Evolutionary conservation across 768 basidiomycete species (phyloP), one percentile per base, ranked within the genome.

Genomic region (Coprinellus micaceus): DNA sequence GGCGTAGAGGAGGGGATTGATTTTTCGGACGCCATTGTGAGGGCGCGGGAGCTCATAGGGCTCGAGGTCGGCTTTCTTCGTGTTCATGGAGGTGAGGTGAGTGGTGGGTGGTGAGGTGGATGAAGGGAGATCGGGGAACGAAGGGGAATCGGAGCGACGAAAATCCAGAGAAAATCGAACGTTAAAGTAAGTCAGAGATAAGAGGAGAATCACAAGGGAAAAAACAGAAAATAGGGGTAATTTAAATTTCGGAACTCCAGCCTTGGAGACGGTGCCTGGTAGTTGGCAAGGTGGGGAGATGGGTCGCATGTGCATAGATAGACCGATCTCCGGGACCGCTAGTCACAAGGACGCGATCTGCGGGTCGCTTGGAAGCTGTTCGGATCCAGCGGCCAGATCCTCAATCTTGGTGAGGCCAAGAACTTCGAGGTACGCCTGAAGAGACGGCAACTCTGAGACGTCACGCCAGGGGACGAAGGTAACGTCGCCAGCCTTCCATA

Each of bases 391-490:
- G 11, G 43, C 13, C 22, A 55, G 24, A 5, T 36, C 15, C 2
- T 9, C 9, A 15, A 55, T 48, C 4, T 48, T 29, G 15, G 6
- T 10, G 25, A 43, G 21, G 25, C 37, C 37, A 4, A 56, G 46
- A 2, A 43, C 10, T 25, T 50, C 54, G 30, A 56, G 26, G 22
- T 56, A 56, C 22, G 13, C 24, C 6, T 5, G 4, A 17, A 56
- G 54, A 3, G 47, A 45, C 17, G 36, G 54, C 3, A 56, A 10
- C 4, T 56, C 12, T 3, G 47, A 11, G 7, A 50, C 9, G 7
- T 56, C 33, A 28, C 36, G 39, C 7, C 64, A 66, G 0, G 66
- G 61, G 7, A 73, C 22, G 75, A 75, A 77, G 19, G 67, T 70
- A 1, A 58, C 33, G 28, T 73, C 69, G 2, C 70, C 61, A 2